phyloP scores from a whole-genome alignment of 2,329 filamentous ascomycete species.

The Aspergillus amoenus region DNA sequence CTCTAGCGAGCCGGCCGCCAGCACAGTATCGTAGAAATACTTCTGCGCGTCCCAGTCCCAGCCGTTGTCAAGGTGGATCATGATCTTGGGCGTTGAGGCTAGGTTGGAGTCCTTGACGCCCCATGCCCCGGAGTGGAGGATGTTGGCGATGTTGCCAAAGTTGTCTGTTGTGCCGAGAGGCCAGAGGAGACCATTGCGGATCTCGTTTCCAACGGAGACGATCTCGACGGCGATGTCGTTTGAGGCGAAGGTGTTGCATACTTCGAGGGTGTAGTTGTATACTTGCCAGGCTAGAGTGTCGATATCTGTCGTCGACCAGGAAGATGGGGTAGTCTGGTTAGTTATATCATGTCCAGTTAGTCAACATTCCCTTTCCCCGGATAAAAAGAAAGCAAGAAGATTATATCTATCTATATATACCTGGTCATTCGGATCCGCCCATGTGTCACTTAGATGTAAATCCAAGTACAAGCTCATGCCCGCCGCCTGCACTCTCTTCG shows the following conservation, averaged over 20 bases:
- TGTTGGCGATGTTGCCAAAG: slow-evolving; percentile 60
- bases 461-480: slow-evolving; percentile 63
- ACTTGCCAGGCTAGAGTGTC: slow-evolving; percentile 60
- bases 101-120: slow-evolving; percentile 65
- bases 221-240: slow-evolving; percentile 59
- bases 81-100: slow-evolving; percentile 61
- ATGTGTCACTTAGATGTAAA: slow-evolving; percentile 67
- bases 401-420: slow-evolving; percentile 22
- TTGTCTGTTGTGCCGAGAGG: slow-evolving; percentile 59
- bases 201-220: slow-evolving; percentile 73
- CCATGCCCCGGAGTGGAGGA: slow-evolving; percentile 64
- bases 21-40: slow-evolving; percentile 63
- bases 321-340: slow-evolving; percentile 53
- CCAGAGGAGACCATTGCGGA: slow-evolving; percentile 66
- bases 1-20: slow-evolving; percentile 52
- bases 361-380: too few relatives aligned
- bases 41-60: slow-evolving; percentile 68
- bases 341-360: background rate
- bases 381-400: background rate
- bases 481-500: slow-evolving; percentile 61
- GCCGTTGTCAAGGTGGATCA: slow-evolving; percentile 75
- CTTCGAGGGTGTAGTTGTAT: slow-evolving; percentile 67
- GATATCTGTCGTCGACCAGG: slow-evolving; percentile 61
- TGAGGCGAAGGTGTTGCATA: slow-evolving; percentile 60
- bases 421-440: slow-evolving; percentile 68